Percentiles rank a stretch among this genome's conserved stretches.
Conservation (phyloP, 2,329 filamentous ascomycete species). For the Amylocarpus encephaloides region DNA sequence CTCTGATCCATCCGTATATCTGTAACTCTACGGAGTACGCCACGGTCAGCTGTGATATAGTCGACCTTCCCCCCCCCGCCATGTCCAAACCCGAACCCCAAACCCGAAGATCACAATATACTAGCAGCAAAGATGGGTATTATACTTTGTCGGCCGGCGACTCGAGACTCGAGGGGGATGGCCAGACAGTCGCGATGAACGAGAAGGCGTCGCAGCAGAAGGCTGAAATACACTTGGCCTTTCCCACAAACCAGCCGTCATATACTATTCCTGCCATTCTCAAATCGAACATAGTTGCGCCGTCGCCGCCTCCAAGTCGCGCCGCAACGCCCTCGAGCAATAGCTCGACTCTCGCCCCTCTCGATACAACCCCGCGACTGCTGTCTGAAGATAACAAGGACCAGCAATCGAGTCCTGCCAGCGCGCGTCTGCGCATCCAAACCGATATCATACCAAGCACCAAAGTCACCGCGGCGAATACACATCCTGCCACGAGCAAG, state of each 20-base stretch:
- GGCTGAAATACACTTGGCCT: constrained; percentile 9
- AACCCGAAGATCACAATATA: constrained; percentile 14
- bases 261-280: constrained; percentile 24
- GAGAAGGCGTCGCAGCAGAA: constrained; percentile 13
- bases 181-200: constrained; percentile 11
- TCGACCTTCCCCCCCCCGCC: constrained; percentile 8
- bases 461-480: constrained; percentile 23
- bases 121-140: constrained; percentile 6
- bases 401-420: constrained; percentile 22
- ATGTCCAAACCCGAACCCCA: constrained; percentile 22
- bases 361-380: constrained; percentile 23
- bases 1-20: background rate
- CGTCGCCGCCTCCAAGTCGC: constrained; percentile 29
- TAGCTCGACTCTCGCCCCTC: constrained; percentile 14
- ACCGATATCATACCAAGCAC: constrained; percentile 31
- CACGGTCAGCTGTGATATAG: background rate
- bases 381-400: constrained; percentile 12
- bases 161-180: constrained; percentile 7
- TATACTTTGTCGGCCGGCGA: constrained; percentile 1
- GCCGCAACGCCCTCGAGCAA: constrained; percentile 6
- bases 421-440: constrained; percentile 32
- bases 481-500: constrained; percentile 11
- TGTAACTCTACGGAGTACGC: background rate
- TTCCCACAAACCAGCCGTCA: constrained; percentile 6
- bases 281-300: constrained; percentile 36